These are phyloP conservation scores for Oropetium thomaeum DNA, from an alignment of 176 grass and related monocot genomes.

Conservation along the genomic window DNA sequence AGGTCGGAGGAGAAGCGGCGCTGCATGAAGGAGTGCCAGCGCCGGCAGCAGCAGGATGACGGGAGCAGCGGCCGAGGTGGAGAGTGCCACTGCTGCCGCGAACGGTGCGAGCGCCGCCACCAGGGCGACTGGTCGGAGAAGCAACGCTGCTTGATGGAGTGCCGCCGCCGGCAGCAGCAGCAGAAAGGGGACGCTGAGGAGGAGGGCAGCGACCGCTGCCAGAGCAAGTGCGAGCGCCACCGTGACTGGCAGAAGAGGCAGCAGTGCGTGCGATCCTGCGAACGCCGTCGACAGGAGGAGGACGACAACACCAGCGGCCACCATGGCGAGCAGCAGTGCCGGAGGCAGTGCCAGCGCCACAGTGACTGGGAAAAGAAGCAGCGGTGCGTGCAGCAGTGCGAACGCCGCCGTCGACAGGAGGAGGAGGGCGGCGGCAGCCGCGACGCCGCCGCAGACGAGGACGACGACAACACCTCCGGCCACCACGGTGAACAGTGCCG, in stretches of 20 bases:
- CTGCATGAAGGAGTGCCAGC: slow-evolving; percentile 6
- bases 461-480: too few relatives aligned
- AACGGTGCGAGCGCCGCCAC: neutral
- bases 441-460: too few relatives aligned
- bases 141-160: neutral
- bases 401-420: neutral
- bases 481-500: neutral
- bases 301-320: neutral
- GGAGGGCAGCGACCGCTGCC: neutral
- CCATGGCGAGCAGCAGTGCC: neutral
- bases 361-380: neutral
- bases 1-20: slow-evolving; percentile 6
- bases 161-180: too few relatives aligned
- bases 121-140: neutral
- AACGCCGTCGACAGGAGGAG: neutral
- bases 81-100: too few relatives aligned
- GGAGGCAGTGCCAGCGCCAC: neutral
- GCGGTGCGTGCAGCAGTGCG: neutral
- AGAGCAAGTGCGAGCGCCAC: neutral
- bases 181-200: neutral
- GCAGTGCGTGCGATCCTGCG: neutral
- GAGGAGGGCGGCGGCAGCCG: neutral
- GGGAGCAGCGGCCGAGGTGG: too few relatives aligned
- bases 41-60: neutral
- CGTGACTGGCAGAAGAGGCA: neutral